phyloP scores from a whole-genome alignment of 164 flowering plant genomes.

The Macadamia integrifolia region DNA sequence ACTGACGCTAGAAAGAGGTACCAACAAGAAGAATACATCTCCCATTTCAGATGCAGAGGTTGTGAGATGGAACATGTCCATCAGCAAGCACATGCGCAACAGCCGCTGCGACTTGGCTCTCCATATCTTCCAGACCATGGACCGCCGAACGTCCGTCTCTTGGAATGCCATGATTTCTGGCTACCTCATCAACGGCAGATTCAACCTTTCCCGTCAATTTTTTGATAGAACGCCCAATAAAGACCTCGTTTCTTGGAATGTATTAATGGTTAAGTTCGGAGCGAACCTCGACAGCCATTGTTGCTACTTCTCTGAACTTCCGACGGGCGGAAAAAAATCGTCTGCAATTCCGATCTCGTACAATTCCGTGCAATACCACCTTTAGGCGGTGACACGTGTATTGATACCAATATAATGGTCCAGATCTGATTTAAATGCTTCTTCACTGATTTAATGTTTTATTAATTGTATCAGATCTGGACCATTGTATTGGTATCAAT shows the following conservation, averaged over 20 bases:
- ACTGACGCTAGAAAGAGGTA: neutral
- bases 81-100: slow-evolving; percentile 55
- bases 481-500: too few relatives aligned
- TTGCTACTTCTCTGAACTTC: too few relatives aligned
- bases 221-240: slow-evolving; percentile 64
- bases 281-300: too few relatives aligned
- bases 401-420: too few relatives aligned
- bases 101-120: slow-evolving; percentile 51
- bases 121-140: slow-evolving; percentile 52
- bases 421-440: too few relatives aligned
- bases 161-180: slow-evolving; percentile 84
- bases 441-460: too few relatives aligned
- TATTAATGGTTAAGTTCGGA: slow-evolving; percentile 52
- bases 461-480: too few relatives aligned
- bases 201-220: slow-evolving; percentile 43
- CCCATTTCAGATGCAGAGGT: slow-evolving; percentile 32
- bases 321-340: too few relatives aligned
- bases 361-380: too few relatives aligned
- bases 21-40: neutral
- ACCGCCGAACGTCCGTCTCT: slow-evolving; percentile 47
- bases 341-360: too few relatives aligned
- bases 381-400: too few relatives aligned
- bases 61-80: slow-evolving; percentile 50
- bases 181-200: slow-evolving; percentile 37
- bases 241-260: slow-evolving; percentile 76